A percentile compares a stretch with the other conserved stretches of the same genome.
Evolutionary conservation across 75 land plant species (phyloP).

Genomic region (Picea sitchensis): DNA sequence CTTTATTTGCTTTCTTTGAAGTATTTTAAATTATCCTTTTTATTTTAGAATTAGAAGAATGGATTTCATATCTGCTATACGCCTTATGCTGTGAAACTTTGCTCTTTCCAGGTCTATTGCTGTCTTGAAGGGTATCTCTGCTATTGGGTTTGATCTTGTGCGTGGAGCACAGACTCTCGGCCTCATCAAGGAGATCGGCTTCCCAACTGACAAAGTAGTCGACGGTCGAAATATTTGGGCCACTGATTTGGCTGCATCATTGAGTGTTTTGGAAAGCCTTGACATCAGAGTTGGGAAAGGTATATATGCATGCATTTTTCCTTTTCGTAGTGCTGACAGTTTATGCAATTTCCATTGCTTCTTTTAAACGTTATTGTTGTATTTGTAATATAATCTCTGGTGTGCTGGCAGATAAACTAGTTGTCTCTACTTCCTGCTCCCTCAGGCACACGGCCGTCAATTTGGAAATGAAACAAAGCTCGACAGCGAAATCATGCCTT

Average conservation of each 20-base stretch:
- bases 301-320: constrained; percentile 7
- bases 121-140: constrained; percentile 54
- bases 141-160: constrained; percentile 66
- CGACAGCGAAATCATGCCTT: constrained; percentile 69
- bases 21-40: background rate
- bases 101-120: constrained; percentile 37
- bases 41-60: background rate
- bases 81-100: background rate
- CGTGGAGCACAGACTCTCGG: constrained; percentile 70
- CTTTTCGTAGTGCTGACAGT: background rate
- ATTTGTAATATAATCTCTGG: background rate
- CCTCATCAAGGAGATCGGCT: constrained; percentile 52
- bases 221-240: constrained; percentile 94
- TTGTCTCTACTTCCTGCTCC: constrained; percentile 82
- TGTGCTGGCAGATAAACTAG: constrained; percentile 50
- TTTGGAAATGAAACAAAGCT: constrained; percentile 67
- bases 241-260: constrained; percentile 62
- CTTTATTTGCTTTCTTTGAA: background rate
- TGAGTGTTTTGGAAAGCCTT: constrained; percentile 37
- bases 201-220: constrained; percentile 72
- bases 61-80: no score
- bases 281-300: constrained; percentile 65
- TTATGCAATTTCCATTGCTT: background rate
- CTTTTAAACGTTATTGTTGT: background rate
- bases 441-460: constrained; percentile 80